These are phyloP conservation scores for Solanum sejunctum DNA, from an alignment of 257 asterid genomes.

Conservation along the genomic window DNA sequence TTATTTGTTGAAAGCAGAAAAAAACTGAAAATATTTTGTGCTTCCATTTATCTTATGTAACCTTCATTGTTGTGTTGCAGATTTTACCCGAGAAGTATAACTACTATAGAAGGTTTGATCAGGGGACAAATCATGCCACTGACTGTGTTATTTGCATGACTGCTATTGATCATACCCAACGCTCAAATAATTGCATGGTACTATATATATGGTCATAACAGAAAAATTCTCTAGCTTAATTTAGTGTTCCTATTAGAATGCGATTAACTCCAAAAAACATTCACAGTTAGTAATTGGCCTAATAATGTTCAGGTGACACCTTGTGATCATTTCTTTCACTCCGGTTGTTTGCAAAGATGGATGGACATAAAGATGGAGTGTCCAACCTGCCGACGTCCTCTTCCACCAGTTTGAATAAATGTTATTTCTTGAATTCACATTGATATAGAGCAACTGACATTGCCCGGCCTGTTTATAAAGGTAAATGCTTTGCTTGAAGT, in stretches of 20 bases:
- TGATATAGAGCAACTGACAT: neutral
- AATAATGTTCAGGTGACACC: constrained; percentile 61
- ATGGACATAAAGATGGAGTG: constrained; percentile 99
- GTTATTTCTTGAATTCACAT: constrained; percentile 1
- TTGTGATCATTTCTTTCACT: constrained; percentile 92
- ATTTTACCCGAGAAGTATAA: constrained; percentile 88
- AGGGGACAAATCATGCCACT: constrained; percentile 40
- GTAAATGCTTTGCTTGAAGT: neutral
- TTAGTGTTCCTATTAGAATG: neutral
- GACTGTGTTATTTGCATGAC: constrained; percentile 99
- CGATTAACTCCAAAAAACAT: neutral
- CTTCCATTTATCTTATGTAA: neutral
- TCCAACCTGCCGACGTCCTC: constrained; percentile 94
- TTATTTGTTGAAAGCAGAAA: neutral
- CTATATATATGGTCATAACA: neutral
- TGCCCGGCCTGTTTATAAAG: neutral
- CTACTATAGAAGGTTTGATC: constrained; percentile 67
- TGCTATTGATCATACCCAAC: constrained; percentile 52
- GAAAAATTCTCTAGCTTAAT: neutral
- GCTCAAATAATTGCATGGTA: constrained; percentile 90
- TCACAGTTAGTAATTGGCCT: neutral
- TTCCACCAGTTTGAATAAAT: constrained; percentile 66
- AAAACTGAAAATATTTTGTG: neutral
- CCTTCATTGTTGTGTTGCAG: constrained; percentile 22
- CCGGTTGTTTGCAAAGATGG: constrained; percentile 89